These are phyloP conservation scores for Tagetes erecta DNA, from an alignment of 129 eudicot species.

Conservation along the genomic window DNA sequence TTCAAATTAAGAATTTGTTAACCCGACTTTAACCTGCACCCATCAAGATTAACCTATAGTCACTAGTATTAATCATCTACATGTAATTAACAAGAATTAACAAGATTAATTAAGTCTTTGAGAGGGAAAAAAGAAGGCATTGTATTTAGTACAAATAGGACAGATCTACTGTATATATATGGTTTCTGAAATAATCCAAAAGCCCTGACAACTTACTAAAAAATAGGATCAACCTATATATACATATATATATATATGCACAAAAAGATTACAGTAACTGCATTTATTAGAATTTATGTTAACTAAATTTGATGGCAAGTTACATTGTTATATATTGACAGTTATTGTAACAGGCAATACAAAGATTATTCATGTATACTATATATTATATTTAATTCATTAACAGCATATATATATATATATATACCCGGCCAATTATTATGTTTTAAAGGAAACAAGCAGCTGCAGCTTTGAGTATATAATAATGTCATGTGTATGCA, in stretches of 20 bases:
- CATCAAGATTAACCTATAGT: too few species aligned
- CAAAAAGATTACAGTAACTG: conserved; percentile 12
- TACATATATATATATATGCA: conserved; percentile 14
- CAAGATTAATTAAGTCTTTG: not conserved
- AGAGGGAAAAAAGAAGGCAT: not conserved
- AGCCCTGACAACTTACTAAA: conserved; percentile 18
- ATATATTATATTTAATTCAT: too few species aligned
- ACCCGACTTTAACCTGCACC: too few species aligned
- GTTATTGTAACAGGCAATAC: too few species aligned
- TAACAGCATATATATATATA: too few species aligned
- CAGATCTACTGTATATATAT: conserved; percentile 21
- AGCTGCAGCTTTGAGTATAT: conserved; percentile 19
- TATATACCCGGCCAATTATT: not conserved
- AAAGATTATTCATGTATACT: too few species aligned
- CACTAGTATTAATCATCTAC: not conserved
- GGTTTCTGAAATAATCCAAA: conserved; percentile 29
- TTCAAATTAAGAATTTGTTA: too few species aligned
- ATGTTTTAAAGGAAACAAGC: conserved; percentile 9
- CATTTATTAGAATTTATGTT: conserved; percentile 15
- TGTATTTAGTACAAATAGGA: conserved; percentile 19
- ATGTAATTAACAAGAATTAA: not conserved
- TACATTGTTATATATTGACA: too few species aligned
- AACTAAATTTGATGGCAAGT: too few species aligned
- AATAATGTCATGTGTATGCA: conserved; percentile 22
- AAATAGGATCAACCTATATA: conserved; percentile 10